phyloP scores from a whole-genome alignment of 495 filamentous ascomycete genomes.

The Cryomyces minteri region DNA sequence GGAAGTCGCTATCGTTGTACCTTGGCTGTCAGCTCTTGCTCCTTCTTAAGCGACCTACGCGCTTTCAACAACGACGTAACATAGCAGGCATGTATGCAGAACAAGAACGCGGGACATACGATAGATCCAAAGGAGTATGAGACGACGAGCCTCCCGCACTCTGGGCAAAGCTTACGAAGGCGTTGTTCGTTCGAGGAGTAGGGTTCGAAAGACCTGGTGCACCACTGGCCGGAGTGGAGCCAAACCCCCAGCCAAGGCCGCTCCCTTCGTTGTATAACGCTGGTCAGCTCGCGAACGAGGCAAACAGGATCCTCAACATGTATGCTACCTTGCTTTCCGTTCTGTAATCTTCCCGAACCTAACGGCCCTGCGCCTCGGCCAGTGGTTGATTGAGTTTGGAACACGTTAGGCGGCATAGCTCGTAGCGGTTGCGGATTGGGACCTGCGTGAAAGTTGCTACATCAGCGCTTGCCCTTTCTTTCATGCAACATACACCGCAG shows the following conservation, averaged over 20 bases:
- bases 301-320: slow-evolving; percentile 2
- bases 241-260: slow-evolving; percentile 58
- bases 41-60: not conserved
- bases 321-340: slow-evolving; percentile 53
- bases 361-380: slow-evolving; percentile 32
- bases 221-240: slow-evolving; percentile 8
- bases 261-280: slow-evolving; percentile 31
- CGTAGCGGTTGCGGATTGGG: slow-evolving; percentile 49
- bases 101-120: not conserved
- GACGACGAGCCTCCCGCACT: not conserved
- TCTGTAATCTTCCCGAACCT: slow-evolving; percentile 51
- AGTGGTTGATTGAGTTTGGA: slow-evolving; percentile 46
- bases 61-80: not conserved
- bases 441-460: slow-evolving; percentile 21
- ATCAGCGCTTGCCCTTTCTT: not conserved
- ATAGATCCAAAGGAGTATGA: not conserved
- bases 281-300: not conserved
- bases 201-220: not conserved
- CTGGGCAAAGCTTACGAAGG: slow-evolving; percentile 1
- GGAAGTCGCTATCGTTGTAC: not conserved
- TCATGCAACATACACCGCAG: not conserved
- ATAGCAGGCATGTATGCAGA: not conserved
- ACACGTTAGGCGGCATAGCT: slow-evolving; percentile 40
- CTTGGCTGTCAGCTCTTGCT: not conserved
- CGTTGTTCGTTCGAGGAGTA: not conserved